Evolutionary conservation across 495 filamentous ascomycete genomes (phyloP).

Genomic region (Aspergillus incahuasiensis): DNA sequence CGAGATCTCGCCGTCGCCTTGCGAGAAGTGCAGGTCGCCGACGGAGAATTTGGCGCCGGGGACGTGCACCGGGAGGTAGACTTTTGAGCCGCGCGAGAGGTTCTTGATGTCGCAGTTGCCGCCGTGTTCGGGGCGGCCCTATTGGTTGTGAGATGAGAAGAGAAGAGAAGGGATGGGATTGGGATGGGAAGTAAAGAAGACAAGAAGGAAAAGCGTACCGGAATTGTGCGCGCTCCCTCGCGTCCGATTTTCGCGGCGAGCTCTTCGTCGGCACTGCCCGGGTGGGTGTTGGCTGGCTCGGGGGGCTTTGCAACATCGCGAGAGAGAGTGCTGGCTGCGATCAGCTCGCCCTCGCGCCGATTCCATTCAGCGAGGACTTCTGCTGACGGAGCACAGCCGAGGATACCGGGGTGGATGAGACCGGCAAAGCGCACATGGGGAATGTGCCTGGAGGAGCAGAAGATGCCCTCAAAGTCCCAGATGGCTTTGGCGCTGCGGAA

Average conservation of each 20-base stretch:
- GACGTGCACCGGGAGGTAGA: conserved; percentile 84
- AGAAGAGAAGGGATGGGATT: no score
- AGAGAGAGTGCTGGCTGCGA: conserved; percentile 57
- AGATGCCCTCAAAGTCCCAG: conserved; percentile 97
- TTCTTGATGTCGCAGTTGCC: conserved; percentile 92
- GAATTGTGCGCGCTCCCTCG: conserved; percentile 89
- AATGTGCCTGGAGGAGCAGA: conserved; percentile 85
- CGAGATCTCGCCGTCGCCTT: conserved; percentile 90
- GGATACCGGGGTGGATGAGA: conserved; percentile 91
- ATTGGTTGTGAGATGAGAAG: background rate
- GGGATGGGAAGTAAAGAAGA: background rate
- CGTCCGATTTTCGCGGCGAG: conserved; percentile 68
- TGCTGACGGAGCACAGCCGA: conserved; percentile 81
- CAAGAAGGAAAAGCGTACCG: conserved; percentile 41
- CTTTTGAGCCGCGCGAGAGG: conserved; percentile 75
- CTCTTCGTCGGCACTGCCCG: conserved; percentile 57
- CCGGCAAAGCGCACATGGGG: conserved; percentile 83
- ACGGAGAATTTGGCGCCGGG: conserved; percentile 88
- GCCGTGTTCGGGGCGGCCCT: conserved; percentile 51
- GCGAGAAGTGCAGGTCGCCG: conserved; percentile 85
- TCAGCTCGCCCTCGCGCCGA: conserved; percentile 71
- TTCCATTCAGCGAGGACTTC: conserved; percentile 74
- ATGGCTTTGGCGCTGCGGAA: conserved; percentile 75
- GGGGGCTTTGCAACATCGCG: conserved; percentile 81
- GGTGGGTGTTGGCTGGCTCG: conserved; percentile 63